phyloP scores from a whole-genome alignment of 139 green algal species.

The Chlorella vulgaris region DNA sequence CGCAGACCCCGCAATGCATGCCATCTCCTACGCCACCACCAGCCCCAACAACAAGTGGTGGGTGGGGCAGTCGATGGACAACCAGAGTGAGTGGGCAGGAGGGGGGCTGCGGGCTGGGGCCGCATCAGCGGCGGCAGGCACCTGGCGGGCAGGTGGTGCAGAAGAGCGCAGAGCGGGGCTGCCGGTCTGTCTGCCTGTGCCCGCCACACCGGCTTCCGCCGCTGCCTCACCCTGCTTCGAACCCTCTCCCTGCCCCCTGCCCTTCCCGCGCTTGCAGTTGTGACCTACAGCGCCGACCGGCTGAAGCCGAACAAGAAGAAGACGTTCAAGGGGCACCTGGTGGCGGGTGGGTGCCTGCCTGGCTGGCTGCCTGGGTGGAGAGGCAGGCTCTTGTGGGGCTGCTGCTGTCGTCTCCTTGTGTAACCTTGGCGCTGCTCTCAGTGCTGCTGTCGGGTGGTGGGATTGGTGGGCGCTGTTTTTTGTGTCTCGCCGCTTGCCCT shows the following conservation, averaged over 20 bases:
- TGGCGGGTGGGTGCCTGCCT: constrained; percentile 44
- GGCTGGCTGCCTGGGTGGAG: too few species aligned
- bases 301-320: constrained; percentile 97
- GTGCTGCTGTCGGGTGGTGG: too few species aligned
- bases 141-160: too few species aligned
- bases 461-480: too few species aligned
- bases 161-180: too few species aligned
- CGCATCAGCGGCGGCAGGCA: not conserved
- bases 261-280: constrained; percentile 41
- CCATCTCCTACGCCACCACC: constrained; percentile 80
- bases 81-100: constrained; percentile 55
- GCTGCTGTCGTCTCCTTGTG: too few species aligned
- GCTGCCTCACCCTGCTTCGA: not conserved
- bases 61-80: constrained; percentile 74
- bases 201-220: not conserved
- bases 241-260: not conserved
- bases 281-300: constrained; percentile 92
- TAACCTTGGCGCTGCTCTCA: too few species aligned
- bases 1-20: constrained; percentile 97
- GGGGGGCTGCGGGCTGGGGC: not conserved
- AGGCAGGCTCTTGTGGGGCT: not conserved
- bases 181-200: too few species aligned
- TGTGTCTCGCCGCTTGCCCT: too few species aligned
- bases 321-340: constrained; percentile 92
- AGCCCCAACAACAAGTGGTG: constrained; percentile 82